Percentiles rank a stretch among this genome's conserved stretches.
Conservation (phyloP, 768 basidiomycete genomes). For the Coprinellus aureogranulatus region DNA sequence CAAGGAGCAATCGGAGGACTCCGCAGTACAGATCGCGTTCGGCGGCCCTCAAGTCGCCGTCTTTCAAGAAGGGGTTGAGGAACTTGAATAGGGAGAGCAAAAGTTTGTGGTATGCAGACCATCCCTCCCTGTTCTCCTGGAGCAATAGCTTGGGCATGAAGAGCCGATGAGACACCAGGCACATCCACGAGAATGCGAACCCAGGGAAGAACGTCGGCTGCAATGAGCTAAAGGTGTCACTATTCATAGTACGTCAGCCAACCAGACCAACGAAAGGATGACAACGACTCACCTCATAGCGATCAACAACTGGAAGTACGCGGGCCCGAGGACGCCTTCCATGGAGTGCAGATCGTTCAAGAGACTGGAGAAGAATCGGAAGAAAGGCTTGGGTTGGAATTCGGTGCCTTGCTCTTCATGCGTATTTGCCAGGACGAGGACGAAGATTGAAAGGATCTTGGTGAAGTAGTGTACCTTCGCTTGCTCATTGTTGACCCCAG, state of each 20-base stretch:
- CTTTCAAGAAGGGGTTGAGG: constrained; percentile 84
- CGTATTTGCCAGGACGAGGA: constrained; percentile 89
- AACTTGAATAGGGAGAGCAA: constrained; percentile 94
- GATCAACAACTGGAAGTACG: constrained; percentile 85
- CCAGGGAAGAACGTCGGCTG: constrained; percentile 97
- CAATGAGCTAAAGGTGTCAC: constrained; percentile 92
- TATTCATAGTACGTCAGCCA: constrained; percentile 27
- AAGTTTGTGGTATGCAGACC: constrained; percentile 94
- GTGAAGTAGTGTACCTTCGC: constrained; percentile 96
- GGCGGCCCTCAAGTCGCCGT: constrained; percentile 74
- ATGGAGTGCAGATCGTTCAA: constrained; percentile 88
- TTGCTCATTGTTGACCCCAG: constrained; percentile 87
- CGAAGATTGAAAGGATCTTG: constrained; percentile 96
- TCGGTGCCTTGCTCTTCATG: constrained; percentile 90
- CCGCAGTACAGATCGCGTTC: constrained; percentile 89
- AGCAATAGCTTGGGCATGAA: constrained; percentile 96
- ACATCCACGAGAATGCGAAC: constrained; percentile 98
- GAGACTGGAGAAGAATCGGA: constrained; percentile 96
- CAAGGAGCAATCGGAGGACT: constrained; percentile 83
- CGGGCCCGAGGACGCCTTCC: constrained; percentile 79
- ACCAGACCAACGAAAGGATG: not conserved
- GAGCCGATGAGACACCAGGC: constrained; percentile 88
- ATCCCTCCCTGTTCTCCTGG: constrained; percentile 89
- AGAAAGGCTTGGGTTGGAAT: constrained; percentile 98
- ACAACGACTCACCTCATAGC: constrained; percentile 69